Evolutionary conservation across 164 flowering plant genomes (phyloP).

Genomic region (Protea cynaroides): DNA sequence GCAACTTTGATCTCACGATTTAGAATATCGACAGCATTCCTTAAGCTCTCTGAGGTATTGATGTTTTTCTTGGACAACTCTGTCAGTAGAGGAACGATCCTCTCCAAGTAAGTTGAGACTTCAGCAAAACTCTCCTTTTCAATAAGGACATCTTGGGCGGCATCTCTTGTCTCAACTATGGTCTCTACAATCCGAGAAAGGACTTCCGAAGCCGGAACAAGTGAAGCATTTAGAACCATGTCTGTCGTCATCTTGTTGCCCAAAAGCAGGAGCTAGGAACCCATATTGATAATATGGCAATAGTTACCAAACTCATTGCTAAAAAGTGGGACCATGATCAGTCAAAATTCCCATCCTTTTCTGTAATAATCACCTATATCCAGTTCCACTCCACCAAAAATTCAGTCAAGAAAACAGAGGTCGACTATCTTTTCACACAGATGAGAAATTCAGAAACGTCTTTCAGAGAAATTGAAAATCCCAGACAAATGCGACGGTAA

Average conservation of each 20-base stretch:
- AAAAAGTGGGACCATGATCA: not conserved
- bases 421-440: not conserved
- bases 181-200: conserved; percentile 31
- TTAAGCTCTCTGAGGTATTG: conserved; percentile 30
- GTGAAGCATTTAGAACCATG: conserved; percentile 14
- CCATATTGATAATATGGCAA: not conserved
- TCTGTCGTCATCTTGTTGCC: conserved; percentile 22
- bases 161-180: conserved; percentile 19
- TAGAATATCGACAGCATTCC: conserved; percentile 36
- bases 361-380: not conserved
- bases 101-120: conserved; percentile 41
- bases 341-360: too few relatives aligned
- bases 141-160: conserved; percentile 42
- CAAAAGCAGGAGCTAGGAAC: conserved; percentile 1
- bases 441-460: not conserved
- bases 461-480: not conserved
- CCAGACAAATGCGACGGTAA: not conserved
- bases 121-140: conserved; percentile 47
- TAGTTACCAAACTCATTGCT: not conserved
- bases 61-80: conserved; percentile 35
- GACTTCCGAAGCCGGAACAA: conserved; percentile 33
- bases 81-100: conserved; percentile 40
- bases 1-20: conserved; percentile 37
- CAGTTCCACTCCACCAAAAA: not conserved
- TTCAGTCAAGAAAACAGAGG: not conserved